Conservation (phyloP, 208 protist species). For the Angomonas ambiguus region DNA sequence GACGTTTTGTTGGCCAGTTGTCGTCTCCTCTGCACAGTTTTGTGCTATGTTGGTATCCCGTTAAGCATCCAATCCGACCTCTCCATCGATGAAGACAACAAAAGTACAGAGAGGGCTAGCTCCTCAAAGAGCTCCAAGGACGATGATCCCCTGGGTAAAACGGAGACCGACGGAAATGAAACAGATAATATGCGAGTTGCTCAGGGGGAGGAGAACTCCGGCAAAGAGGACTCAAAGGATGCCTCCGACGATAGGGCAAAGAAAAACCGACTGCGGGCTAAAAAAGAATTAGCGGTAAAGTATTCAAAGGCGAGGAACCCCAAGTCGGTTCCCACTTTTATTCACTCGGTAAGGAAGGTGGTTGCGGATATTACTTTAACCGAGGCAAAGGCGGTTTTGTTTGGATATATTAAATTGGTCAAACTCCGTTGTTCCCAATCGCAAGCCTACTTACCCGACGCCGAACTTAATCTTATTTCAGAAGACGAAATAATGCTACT, state of each 20-base stretch:
- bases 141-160: neutral
- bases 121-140: neutral
- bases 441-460: slow-evolving; percentile 69
- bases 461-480: slow-evolving; percentile 44
- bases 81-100: slow-evolving; percentile 4
- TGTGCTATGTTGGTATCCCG: slow-evolving; percentile 50
- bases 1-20: slow-evolving; percentile 40
- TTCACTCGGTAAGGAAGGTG: slow-evolving; percentile 64
- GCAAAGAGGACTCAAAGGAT: neutral
- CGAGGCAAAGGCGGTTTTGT: slow-evolving; percentile 58
- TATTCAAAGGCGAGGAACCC: neutral
- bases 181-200: neutral
- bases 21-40: slow-evolving; percentile 49
- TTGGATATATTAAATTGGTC: slow-evolving; percentile 41
- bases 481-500: slow-evolving; percentile 83
- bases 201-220: neutral
- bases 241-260: neutral
- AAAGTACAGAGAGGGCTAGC: neutral
- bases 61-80: slow-evolving; percentile 3
- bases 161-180: neutral
- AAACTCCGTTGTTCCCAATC: slow-evolving; percentile 51
- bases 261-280: neutral
- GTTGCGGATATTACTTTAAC: slow-evolving; percentile 61
- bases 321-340: slow-evolving; percentile 11
- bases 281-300: neutral